These are phyloP conservation scores for Carex arenaria DNA, from an alignment of 202 grass and related monocot genomes.

Conservation along the genomic window DNA sequence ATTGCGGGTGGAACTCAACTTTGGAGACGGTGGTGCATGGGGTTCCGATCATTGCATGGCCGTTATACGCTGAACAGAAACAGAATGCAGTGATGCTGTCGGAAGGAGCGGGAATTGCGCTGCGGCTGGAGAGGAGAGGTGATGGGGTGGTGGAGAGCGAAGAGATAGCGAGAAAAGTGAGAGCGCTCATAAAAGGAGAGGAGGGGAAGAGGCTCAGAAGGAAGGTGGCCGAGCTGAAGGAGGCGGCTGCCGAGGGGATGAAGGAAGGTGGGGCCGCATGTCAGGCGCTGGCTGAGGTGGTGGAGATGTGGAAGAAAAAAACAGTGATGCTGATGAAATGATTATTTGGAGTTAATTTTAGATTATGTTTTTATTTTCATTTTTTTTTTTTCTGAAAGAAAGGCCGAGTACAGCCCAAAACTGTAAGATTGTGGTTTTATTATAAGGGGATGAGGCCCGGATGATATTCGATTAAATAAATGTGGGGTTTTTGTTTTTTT, in stretches of 20 bases:
- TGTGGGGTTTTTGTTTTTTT: too few species aligned
- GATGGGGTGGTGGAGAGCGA: conserved; percentile 17
- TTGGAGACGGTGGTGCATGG: conserved; percentile 35
- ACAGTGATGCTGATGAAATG: neutral
- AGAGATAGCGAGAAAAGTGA: conserved; percentile 26
- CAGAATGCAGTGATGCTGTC: conserved; percentile 57
- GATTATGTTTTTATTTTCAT: neutral
- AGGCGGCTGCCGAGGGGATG: neutral
- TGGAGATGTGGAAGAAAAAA: conserved; percentile 31
- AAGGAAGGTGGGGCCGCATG: conserved; percentile 24
- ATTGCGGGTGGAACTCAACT: conserved; percentile 67
- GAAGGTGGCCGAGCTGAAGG: conserved; percentile 13
- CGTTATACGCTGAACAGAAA: conserved; percentile 49
- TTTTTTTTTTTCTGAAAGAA: too few species aligned
- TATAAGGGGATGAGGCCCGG: neutral
- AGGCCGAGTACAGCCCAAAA: too few species aligned
- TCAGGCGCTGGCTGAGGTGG: conserved; percentile 24
- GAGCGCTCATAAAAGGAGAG: conserved; percentile 38
- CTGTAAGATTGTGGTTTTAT: neutral
- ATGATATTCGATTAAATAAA: neutral
- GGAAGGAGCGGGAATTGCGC: conserved; percentile 4
- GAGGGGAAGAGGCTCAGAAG: conserved; percentile 29
- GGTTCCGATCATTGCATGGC: conserved; percentile 51
- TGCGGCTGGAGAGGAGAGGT: neutral
- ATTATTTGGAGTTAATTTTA: neutral